Conservation (phyloP, 1,284 basidiomycete species). For the Caloboletus inedulis region DNA sequence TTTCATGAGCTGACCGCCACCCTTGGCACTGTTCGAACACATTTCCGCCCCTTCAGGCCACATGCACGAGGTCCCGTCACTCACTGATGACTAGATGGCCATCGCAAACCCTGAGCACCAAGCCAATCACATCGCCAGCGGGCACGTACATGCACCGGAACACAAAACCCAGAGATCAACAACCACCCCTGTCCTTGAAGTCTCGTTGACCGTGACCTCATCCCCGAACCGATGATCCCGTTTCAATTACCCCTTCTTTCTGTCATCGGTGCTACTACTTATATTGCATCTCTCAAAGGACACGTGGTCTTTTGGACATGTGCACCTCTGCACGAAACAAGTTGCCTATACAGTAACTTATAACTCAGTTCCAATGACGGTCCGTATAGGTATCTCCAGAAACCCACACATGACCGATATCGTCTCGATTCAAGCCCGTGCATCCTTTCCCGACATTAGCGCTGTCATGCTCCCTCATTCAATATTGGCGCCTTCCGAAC, state of each 20-base stretch:
- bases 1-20: background rate
- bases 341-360: background rate
- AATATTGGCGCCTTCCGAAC: conserved; percentile 1
- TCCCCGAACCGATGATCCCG: background rate
- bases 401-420: background rate
- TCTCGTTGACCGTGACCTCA: conserved; percentile 20
- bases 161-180: background rate
- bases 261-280: background rate
- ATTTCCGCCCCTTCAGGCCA: background rate
- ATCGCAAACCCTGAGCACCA: background rate
- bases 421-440: background rate
- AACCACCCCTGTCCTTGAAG: background rate
- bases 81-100: no score
- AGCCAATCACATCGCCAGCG: background rate
- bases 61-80: background rate
- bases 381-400: background rate
- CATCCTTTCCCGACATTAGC: background rate
- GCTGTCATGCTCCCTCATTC: background rate
- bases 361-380: background rate
- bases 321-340: background rate
- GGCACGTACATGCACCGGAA: background rate
- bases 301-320: conserved; percentile 5
- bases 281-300: background rate
- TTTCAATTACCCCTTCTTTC: background rate
- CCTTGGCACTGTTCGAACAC: background rate